Evolutionary conservation across 2,329 filamentous ascomycete species (phyloP), one percentile per base, ranked within the genome.

Genomic region (Neopestalotiopsis sp.): DNA sequence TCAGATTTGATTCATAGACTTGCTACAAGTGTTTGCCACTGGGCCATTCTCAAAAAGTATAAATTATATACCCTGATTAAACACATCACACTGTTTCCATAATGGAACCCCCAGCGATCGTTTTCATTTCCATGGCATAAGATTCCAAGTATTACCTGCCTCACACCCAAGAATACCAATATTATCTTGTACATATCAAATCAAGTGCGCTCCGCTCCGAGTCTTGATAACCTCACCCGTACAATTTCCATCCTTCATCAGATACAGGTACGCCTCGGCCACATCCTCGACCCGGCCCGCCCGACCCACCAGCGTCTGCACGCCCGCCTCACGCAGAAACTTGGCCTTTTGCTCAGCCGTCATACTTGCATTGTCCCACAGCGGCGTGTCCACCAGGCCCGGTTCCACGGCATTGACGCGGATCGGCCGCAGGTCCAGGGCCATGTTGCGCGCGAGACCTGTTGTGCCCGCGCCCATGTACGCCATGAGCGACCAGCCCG

Each of bases 351-450:
- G 65, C 68, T 71, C 71, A 32, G 67, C 9, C 24, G 60, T 45
- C 30, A 65, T 52, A 56, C 56, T 68, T 20, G 68, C 56, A 17
- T 7, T 17, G 7, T 67, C 63, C 77, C 77, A 79, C 1, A 79
- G 69, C 28, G 52, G 68, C 13, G 77, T 78, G 56, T 74, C 71
- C 14, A 78, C 75, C 34, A 70, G 58, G 0, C 77, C 76, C 2
- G 75, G 77, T 67, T 75, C 73, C 7, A 79, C 77, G 42, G 69
- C 71, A 65, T 79, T 79, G 63, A 78, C 73, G 13, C 77, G 74
- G 28, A 75, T 40, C 0, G 77, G 76, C 34, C 68, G 69, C 28
- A 78, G 67, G 56, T 78, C 77, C 1, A 78, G 69, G 1, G 77
- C 77, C 4, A 79, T 72, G 67, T 75, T 75, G 4, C 74, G 74